Evolutionary conservation across 805 yeast species (phyloP), one percentile per base, ranked within the genome.

Genomic region (Ogataea henricii): DNA sequence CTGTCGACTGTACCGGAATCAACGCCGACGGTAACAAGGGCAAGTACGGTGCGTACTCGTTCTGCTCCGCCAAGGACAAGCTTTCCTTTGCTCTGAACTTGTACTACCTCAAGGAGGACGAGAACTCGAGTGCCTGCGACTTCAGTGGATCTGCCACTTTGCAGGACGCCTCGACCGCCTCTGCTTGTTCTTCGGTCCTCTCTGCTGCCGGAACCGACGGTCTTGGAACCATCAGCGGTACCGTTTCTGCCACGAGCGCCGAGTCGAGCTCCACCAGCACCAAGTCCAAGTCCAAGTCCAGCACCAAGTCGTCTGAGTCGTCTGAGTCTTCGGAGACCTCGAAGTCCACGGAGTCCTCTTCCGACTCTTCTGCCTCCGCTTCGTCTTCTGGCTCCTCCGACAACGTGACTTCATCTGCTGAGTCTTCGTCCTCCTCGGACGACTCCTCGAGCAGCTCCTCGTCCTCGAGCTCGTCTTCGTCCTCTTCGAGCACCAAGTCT

Each of bases 181-280:
- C 79, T 35, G 63, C 77, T 14, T 85, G 90, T 71, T 58, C 81
- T 16, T 72, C 86, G 42, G 71, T 75, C 56, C 64, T 88, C 55
- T 66, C 69, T 18, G 77, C 82, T 56, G 90, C 91, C 57, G 95
- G 95, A 64, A 52, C 77, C 51, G 75, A 77, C 43, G 96, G 95
- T 66, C 64, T 81, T 48, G 89, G 89, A 47, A 52, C 80, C 23
- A 73, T 83, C 48, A 62, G 79, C 37, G 58, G 66, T 35, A 48
- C 68, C 39, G 60, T 66, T 46, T 49, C 72, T 29, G 62, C 53
- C 34, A 48, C 66, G 12, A 52, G 54, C 20, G 50, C 51, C n/a
- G n/a, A 46, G 30, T 40, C 59, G 10, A 37, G 58, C 37, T 30
- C 57, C n/a, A n/a, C 56, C 9, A 29, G 57, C 32, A 50, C 66